Percentiles rank a stretch among this genome's conserved stretches.
Evolutionary conservation across 164 flowering plant genomes (phyloP).

Genomic region (Umbellularia californica): DNA sequence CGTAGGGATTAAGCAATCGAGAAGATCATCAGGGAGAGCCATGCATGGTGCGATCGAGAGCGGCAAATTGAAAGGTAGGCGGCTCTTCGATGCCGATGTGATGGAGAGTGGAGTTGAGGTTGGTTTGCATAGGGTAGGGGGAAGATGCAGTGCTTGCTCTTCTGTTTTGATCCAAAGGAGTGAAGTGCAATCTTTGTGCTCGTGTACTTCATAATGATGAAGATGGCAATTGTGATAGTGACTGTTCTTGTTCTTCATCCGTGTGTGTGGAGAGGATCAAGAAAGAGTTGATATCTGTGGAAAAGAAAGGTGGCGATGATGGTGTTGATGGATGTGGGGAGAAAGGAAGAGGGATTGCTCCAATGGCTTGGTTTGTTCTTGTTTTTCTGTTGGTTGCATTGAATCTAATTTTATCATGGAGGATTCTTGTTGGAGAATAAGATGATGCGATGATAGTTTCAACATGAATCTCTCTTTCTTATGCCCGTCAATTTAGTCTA

Average conservation of each 20-base stretch:
- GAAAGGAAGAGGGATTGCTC: constrained; percentile 12
- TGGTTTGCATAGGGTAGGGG: neutral
- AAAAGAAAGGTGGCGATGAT: neutral
- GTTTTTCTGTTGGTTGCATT: constrained; percentile 18
- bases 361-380: constrained; percentile 19
- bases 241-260: neutral
- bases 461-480: constrained; percentile 11
- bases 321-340: constrained; percentile 1
- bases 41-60: constrained; percentile 28
- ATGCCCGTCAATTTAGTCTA: too few species aligned
- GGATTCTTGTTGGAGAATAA: constrained; percentile 9
- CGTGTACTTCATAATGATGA: constrained; percentile 4
- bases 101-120: constrained; percentile 13
- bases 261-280: constrained; percentile 9
- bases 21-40: constrained; percentile 32
- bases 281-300: constrained; percentile 4
- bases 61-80: constrained; percentile 39
- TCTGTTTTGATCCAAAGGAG: constrained; percentile 21
- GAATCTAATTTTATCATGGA: constrained; percentile 11
- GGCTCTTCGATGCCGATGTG: constrained; percentile 28
- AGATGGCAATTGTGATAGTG: neutral
- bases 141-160: constrained; percentile 16
- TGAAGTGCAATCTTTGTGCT: constrained; percentile 20
- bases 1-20: constrained; percentile 12
- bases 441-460: neutral